Evolutionary conservation across 202 grass and related monocot species (phyloP).

Genomic region (Zoysia matrella): DNA sequence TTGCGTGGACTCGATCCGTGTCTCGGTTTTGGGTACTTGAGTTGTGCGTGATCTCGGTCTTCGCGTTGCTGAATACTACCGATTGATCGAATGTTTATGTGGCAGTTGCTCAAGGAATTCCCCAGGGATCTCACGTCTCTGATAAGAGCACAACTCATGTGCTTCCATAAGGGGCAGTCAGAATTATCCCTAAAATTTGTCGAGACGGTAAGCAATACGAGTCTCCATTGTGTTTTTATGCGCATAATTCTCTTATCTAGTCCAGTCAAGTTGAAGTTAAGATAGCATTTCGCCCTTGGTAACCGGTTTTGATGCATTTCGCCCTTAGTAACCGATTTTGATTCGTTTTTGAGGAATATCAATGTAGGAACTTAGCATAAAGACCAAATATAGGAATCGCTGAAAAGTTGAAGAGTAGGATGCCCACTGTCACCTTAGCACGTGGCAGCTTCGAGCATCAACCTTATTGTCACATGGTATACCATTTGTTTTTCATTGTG

Average conservation of each 20-base stretch:
- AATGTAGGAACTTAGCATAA: not conserved
- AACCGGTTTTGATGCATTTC: not conserved
- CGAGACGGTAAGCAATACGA: conserved; percentile 44
- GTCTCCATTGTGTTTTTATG: too few species aligned
- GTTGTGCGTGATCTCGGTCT: not conserved
- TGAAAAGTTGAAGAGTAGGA: too few species aligned
- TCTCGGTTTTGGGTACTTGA: not conserved
- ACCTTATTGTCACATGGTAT: not conserved
- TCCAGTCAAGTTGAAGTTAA: not conserved
- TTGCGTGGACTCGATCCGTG: not conserved
- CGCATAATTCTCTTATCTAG: not conserved
- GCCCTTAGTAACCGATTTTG: not conserved
- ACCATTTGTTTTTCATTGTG: not conserved
- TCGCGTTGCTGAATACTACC: not conserved
- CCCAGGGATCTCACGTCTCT: conserved; percentile 73
- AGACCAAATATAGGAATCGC: too few species aligned
- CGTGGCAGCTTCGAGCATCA: not conserved
- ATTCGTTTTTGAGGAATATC: not conserved
- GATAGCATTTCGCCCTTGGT: not conserved
- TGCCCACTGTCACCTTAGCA: too few species aligned
- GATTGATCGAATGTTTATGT: not conserved
- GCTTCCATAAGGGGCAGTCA: conserved; percentile 62
- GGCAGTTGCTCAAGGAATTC: conserved; percentile 62
- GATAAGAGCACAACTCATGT: conserved; percentile 59
- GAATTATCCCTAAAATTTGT: conserved; percentile 65